Evolutionary conservation across 768 basidiomycete genomes (phyloP).

Genomic region (Pleurotus djamor): DNA sequence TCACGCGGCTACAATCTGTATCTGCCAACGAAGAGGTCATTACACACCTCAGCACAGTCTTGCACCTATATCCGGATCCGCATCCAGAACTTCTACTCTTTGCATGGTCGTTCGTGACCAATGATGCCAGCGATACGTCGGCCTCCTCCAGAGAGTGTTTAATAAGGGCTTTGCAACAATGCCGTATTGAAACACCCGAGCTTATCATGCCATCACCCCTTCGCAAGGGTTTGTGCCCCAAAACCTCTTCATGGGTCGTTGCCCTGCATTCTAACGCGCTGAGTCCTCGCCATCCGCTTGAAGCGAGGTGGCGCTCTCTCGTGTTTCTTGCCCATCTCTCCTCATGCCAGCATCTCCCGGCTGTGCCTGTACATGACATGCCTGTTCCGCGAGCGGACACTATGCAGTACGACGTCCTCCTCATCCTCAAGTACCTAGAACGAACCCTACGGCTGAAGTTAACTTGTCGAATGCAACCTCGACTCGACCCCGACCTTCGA

Average conservation of each 20-base stretch:
- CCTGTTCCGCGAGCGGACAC: background rate
- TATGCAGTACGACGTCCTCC: background rate
- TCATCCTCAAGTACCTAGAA: background rate
- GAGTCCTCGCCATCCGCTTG: conserved; percentile 21
- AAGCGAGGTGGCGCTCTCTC: conserved; percentile 42
- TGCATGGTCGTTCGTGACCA: conserved; percentile 37
- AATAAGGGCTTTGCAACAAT: conserved; percentile 30
- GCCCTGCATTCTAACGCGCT: conserved; percentile 18
- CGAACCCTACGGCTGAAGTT: background rate
- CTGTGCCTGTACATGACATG: background rate
- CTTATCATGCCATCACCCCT: no score
- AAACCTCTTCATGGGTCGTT: background rate
- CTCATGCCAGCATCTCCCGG: conserved; percentile 1
- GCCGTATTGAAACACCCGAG: conserved; percentile 15
- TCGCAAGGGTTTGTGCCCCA: no score
- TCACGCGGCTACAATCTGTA: conserved; percentile 26
- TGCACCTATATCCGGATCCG: conserved; percentile 28
- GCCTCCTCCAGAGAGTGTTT: conserved; percentile 26
- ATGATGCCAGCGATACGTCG: conserved; percentile 20
- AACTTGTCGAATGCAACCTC: background rate
- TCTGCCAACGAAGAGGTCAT: conserved; percentile 28
- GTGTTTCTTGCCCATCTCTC: conserved; percentile 31
- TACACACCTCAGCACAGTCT: conserved; percentile 30
- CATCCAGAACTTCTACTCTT: conserved; percentile 32
- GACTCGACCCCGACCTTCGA: conserved; percentile 5